Evolutionary conservation across 495 filamentous ascomycete genomes (phyloP).

Genomic region (Patellaria atrata): DNA sequence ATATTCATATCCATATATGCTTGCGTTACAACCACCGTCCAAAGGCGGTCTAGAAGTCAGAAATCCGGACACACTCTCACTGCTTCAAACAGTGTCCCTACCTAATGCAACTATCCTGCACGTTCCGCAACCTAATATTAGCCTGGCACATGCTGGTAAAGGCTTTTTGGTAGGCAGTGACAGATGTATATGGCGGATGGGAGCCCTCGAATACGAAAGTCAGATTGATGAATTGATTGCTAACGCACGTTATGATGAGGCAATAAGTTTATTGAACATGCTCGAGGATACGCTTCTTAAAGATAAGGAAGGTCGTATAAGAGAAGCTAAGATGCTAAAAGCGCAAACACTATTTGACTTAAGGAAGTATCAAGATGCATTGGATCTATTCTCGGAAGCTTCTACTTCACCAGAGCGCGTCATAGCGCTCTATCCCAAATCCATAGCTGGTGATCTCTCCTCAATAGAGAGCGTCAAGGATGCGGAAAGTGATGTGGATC

Average conservation of each 20-base stretch:
- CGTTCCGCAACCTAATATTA: conserved; percentile 87
- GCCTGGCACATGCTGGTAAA: conserved; percentile 84
- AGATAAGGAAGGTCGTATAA: conserved; percentile 64
- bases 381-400: conserved; percentile 83
- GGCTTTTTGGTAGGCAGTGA: conserved; percentile 86
- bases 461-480: conserved; percentile 29
- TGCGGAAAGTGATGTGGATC: conserved; percentile 29
- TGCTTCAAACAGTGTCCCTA: conserved; percentile 72
- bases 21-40: conserved; percentile 68
- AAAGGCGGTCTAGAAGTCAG: conserved; percentile 82
- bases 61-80: conserved; percentile 78
- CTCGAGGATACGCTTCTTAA: conserved; percentile 82
- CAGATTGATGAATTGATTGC: conserved; percentile 77
- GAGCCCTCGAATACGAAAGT: conserved; percentile 77
- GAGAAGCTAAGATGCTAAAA: conserved; percentile 79
- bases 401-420: conserved; percentile 81
- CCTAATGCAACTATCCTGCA: conserved; percentile 70
- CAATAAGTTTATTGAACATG: conserved; percentile 74
- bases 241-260: conserved; percentile 71
- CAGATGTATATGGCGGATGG: conserved; percentile 88
- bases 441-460: conserved; percentile 72
- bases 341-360: conserved; percentile 70
- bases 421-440: conserved; percentile 66
- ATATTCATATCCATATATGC: conserved; percentile 89
- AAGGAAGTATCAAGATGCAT: conserved; percentile 70